Base-by-base conservation (phyloP, 441 rosid species). In the Viola pubescens region DNA sequence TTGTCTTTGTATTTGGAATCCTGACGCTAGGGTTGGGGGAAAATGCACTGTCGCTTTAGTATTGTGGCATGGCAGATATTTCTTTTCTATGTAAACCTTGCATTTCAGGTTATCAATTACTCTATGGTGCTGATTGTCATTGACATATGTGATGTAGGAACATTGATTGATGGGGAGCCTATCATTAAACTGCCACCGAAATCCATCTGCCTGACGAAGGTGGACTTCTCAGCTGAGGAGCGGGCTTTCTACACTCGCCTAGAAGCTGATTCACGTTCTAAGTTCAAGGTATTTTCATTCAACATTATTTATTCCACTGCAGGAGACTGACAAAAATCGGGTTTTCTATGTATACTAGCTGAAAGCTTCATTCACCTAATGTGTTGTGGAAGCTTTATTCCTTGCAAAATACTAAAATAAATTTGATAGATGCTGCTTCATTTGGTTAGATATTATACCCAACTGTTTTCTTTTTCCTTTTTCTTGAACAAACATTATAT, bases 141-240 rank as follows among this genome's bases (percentile, higher is more conserved):
- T 62, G 34, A 37, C 56, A 47, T 73, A 54, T 77, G 50, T 67
- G 56, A 55, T 84, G 26, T 60, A 89, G 98, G 82, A 75, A 89
- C 98, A 58, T 59, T 84, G 73, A 81, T 94, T 64, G 85, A 88
- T 71, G 96, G 97, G 61, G 70, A 83, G 75, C 95, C 97, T 58
- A 89, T 94, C 66, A 75, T 94, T 59, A 81, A 69, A 16, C 73
- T 89, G 73, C 98, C 98, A 46, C 95, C 92, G 39, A 94, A 94
- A 79, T 57, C 72, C 59, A 54, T 86, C 51, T 11, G 67, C 77
- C 68, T 90, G 88, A 65, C 66, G 52, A 84, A 74, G 73, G 95
- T 86, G 68, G 87, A 83, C 46, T 94, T 94, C 79, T 83, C 98
- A 60, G 59, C 42, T 4, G 89, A 86, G 75, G 98, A 94, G 67